Evolutionary conservation across 495 filamentous ascomycete species (phyloP), one percentile per base, ranked within the genome.

Genomic region (Neurospora terricola): DNA sequence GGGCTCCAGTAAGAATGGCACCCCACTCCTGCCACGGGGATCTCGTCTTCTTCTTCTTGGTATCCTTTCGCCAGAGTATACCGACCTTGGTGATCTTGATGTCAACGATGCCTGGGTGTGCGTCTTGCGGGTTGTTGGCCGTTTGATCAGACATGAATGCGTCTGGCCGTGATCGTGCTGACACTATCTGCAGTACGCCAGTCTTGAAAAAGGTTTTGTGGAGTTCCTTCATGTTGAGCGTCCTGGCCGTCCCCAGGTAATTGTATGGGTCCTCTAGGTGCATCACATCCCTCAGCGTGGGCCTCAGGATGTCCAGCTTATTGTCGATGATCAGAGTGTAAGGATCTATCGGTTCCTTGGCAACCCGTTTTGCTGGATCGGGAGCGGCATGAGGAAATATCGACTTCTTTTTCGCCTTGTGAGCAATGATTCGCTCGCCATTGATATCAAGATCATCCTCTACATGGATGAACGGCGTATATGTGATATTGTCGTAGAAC

Each of bases 1-100:
- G 95, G 16, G 96, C 95, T 36, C 94, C 91, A 7, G 96, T 99
- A 27, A 99, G 86, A 66, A 99, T 89, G 39, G 94, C 95, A 68
- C 96, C 96, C 96, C 96, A 99, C 84, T 98, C 96, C 76, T 97
- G 94, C 96, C 96, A 99, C 1, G 96, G 96, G 1, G 94, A 97
- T 40, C 96, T 88, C 0, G 94, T 91, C 80, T 94, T 94, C 86
- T 97, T 98, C 83, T 93, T 97, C 81, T 97, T 98, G 12, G 88
- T 83, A 71, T 97, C 94, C 80, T 99, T 99, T 18, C 96, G 90
- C 96, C 96, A 99, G 40, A 99, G 82, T 16, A 97, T 82, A 5
- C 96, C 96, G 70, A 99, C 94, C 81, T 98, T 99, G 70, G 94
- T 96, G 38, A 98, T 91, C 76, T 96, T 97, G 77, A 99, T 97